Evolutionary conservation across 140 eudicot species (phyloP), one percentile per base, ranked within the genome.

Genomic region (Senecio squalidus): DNA sequence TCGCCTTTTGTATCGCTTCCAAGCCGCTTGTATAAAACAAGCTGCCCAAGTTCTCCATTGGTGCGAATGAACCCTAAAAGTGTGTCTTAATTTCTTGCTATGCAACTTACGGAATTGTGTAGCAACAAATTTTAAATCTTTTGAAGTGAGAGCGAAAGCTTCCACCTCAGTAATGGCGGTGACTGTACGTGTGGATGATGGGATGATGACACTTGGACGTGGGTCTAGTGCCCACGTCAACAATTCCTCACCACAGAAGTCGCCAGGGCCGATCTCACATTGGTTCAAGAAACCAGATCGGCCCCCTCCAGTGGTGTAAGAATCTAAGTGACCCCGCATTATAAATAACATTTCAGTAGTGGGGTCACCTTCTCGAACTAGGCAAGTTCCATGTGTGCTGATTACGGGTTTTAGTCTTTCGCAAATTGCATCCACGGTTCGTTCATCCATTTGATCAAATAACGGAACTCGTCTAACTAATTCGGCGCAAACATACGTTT

Each of bases 1-100:
- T 29, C 75, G 66, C 55, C 76, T 74, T 53, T 76, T 79, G 70
- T 85, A 79, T 39, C 87, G 48, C 22, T 57, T 69, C 95, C 95
- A 86, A 1, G 83, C 95, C 15, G 88, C 95, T 48, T 86, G 95
- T 46, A 86, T 82, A 22, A 82, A 86, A 20, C 95, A 86, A 1
- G 95, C 95, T 7, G 79, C 95, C 95, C 95, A 86, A 5, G 95
- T 74, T 71, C 95, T 55, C 95, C 95, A 86, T 55, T 82, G 95
- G 38, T 82, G 95, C 16, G 95, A 86, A 44, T 82, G 78, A 39
- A 76, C 83, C 71, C 95, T 76, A 21, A 86, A 86, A 7, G 78
- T 80, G 51, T 86, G 95, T 57, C 89, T 62, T 10, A 86, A 36
- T 52, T 86, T 76, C 70, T 86, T 86, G 65, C 88, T 82, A 9